These are phyloP conservation scores for Pythium brassicae DNA, from an alignment of 352 stramenopile species.

Conservation along the genomic window DNA sequence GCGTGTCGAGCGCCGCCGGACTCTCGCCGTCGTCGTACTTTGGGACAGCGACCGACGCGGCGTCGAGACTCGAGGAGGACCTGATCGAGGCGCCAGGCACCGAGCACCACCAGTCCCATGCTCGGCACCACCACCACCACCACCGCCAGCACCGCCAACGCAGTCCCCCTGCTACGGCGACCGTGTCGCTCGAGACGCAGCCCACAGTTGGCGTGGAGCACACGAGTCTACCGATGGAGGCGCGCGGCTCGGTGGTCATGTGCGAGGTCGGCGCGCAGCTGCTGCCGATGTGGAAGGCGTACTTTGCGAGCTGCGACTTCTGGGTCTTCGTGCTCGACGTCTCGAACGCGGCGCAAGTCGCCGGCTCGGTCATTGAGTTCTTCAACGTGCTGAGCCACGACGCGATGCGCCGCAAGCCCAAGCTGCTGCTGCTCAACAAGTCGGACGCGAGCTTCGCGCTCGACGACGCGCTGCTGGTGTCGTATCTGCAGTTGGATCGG, in stretches of 20 bases:
- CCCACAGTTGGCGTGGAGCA: slow-evolving; percentile 66
- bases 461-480: slow-evolving; percentile 41
- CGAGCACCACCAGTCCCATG: too few species aligned
- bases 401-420: slow-evolving; percentile 51
- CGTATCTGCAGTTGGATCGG: slow-evolving; percentile 51
- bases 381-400: slow-evolving; percentile 55
- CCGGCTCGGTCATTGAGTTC: slow-evolving; percentile 49
- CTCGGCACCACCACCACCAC: too few species aligned
- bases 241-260: slow-evolving; percentile 31
- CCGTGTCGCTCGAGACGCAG: slow-evolving; percentile 36
- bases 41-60: too few species aligned
- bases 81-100: slow-evolving; percentile 2
- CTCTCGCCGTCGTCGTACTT: too few species aligned
- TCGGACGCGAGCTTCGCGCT: slow-evolving; percentile 46
- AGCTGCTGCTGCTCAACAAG: slow-evolving; percentile 68
- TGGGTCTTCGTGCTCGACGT: slow-evolving; percentile 72
- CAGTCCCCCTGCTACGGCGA: background rate
- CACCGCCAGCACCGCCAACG: too few species aligned
- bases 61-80: slow-evolving; percentile 12
- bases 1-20: slow-evolving; percentile 9
- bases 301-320: slow-evolving; percentile 59
- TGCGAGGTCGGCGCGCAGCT: slow-evolving; percentile 65
- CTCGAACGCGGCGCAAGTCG: slow-evolving; percentile 45
- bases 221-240: slow-evolving; percentile 39
- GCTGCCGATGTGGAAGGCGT: slow-evolving; percentile 68